These are phyloP conservation scores for Penicillium italicum DNA, from an alignment of 2,329 filamentous ascomycete species.

Conservation along the genomic window DNA sequence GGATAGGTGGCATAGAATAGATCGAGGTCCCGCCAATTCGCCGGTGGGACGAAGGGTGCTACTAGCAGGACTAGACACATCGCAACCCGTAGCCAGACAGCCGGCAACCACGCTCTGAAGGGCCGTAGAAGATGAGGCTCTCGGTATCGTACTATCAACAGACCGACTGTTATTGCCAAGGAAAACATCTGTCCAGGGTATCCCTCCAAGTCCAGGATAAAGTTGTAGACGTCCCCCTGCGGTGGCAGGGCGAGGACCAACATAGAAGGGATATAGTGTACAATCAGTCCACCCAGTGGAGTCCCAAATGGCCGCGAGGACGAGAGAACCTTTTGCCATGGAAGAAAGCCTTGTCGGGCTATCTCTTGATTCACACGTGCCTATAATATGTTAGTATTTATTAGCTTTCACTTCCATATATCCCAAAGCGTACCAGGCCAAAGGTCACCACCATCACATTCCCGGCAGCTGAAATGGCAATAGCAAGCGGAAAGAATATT, in stretches of 20 bases:
- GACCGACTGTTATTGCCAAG: slow-evolving; percentile 55
- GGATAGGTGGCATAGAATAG: slow-evolving; percentile 55
- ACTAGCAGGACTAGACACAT: slow-evolving; percentile 55
- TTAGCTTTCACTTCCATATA: neutral
- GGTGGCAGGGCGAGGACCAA: slow-evolving; percentile 65
- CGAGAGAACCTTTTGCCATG: slow-evolving; percentile 58
- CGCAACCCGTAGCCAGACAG: slow-evolving; percentile 54
- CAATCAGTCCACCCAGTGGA: slow-evolving; percentile 63
- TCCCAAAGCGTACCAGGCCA: slow-evolving; percentile 52
- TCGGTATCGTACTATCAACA: slow-evolving; percentile 59
- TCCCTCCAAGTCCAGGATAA: slow-evolving; percentile 69
- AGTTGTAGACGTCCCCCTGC: slow-evolving; percentile 64
- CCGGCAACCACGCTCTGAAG: slow-evolving; percentile 62
- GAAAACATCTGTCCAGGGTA: slow-evolving; percentile 63
- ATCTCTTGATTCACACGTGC: slow-evolving; percentile 69
- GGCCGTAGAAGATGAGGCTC: slow-evolving; percentile 60
- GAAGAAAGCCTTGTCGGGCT: slow-evolving; percentile 66
- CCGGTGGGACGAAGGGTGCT: slow-evolving; percentile 61
- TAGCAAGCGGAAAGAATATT: slow-evolving; percentile 58
- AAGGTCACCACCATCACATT: slow-evolving; percentile 74
- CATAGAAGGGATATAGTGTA: slow-evolving; percentile 66
- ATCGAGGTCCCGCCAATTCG: slow-evolving; percentile 44
- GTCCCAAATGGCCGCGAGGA: slow-evolving; percentile 65
- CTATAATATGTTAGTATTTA: slow-evolving; percentile 41
- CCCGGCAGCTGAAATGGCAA: slow-evolving; percentile 64